phyloP scores from a whole-genome alignment of 768 basidiomycete genomes.

The Termitomyces sp. region DNA sequence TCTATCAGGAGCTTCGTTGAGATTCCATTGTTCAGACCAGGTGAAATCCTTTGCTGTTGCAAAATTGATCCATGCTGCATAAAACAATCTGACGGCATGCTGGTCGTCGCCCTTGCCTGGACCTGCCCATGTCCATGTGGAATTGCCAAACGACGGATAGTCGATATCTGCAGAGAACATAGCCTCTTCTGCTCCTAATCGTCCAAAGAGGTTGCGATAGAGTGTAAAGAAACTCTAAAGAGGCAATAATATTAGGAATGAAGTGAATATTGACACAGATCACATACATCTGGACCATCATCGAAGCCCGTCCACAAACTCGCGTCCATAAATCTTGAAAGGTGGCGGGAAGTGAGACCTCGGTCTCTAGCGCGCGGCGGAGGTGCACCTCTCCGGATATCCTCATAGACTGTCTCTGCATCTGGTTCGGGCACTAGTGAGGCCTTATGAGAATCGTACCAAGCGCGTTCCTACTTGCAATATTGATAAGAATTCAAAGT shows the following conservation, averaged over 20 bases:
- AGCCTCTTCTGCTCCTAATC: conserved; percentile 79
- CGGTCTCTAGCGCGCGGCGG: conserved; percentile 55
- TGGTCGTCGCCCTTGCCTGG: conserved; percentile 38
- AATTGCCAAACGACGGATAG: conserved; percentile 84
- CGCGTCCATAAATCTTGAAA: conserved; percentile 82
- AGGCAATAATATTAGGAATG: background rate
- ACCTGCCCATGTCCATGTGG: conserved; percentile 69
- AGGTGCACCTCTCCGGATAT: conserved; percentile 71
- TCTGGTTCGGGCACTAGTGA: conserved; percentile 80
- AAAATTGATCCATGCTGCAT: conserved; percentile 85
- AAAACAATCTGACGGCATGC: conserved; percentile 72
- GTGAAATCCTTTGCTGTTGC: conserved; percentile 81
- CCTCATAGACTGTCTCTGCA: conserved; percentile 80
- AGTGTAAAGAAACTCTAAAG: conserved; percentile 84
- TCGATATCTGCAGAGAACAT: conserved; percentile 35
- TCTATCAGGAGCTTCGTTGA: conserved; percentile 82
- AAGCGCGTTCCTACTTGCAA: conserved; percentile 85
- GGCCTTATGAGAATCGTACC: conserved; percentile 93
- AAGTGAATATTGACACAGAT: background rate
- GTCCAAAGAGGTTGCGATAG: conserved; percentile 81
- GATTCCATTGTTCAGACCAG: conserved; percentile 86
- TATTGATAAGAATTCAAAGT: conserved; percentile 15
- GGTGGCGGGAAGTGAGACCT: conserved; percentile 76
- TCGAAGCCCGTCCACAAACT: conserved; percentile 64
- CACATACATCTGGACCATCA: conserved; percentile 56